These are phyloP conservation scores for Magnusiomyces ingens DNA, from an alignment of 1,139 yeast genomes.

Conservation along the genomic window DNA sequence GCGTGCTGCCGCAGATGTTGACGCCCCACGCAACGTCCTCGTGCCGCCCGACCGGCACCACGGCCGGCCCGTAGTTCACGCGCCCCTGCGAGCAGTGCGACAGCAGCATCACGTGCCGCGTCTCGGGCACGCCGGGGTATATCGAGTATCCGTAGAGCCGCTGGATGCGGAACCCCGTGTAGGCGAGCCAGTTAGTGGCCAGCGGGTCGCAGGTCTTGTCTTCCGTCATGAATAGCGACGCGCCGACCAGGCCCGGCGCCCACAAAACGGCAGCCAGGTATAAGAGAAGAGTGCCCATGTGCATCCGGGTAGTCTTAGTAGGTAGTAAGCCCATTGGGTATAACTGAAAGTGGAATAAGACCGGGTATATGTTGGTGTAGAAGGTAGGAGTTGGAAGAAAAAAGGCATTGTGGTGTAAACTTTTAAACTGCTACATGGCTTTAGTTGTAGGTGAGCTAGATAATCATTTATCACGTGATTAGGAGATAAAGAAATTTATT, in stretches of 20 bases:
- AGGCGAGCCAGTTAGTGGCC: conserved; percentile 34
- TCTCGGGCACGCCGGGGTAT: background rate
- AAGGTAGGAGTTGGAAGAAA: no score
- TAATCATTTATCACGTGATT: no score
- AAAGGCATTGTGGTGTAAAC: no score
- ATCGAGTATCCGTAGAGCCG: conserved; percentile 42
- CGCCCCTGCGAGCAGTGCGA: conserved; percentile 52
- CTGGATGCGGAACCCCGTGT: conserved; percentile 55
- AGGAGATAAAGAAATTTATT: no score
- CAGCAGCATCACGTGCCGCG: conserved; percentile 44
- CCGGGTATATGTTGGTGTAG: no score
- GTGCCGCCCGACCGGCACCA: conserved; percentile 33
- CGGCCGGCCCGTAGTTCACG: conserved; percentile 41
- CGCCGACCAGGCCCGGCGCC: background rate
- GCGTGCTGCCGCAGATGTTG: conserved; percentile 42
- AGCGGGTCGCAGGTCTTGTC: conserved; percentile 39
- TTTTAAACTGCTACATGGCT: no score
- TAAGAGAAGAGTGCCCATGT: no score
- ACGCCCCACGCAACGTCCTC: conserved; percentile 47
- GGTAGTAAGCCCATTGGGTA: no score
- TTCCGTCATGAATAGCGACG: conserved; percentile 20
- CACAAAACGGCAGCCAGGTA: no score
- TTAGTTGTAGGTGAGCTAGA: no score
- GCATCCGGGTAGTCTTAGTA: no score
- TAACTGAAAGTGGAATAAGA: no score